Base-by-base conservation (phyloP, 2,329 filamentous ascomycete genomes). In the Hyphodiscus sp. region DNA sequence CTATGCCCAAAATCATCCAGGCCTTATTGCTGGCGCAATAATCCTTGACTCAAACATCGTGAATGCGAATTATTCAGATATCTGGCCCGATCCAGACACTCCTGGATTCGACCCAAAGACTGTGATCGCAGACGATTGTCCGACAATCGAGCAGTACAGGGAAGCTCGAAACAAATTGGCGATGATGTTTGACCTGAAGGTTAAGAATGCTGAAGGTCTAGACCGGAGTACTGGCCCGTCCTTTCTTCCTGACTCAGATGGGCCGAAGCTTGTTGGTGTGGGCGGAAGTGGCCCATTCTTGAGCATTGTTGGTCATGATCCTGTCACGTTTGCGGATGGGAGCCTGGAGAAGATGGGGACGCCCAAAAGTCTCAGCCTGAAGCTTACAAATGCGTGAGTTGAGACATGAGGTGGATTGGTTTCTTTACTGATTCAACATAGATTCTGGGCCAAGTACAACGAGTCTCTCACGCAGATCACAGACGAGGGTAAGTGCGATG, bases 381-480 rank as follows among this genome's bases (percentile, higher is more conserved):
- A 58, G 58, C 65, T 67, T 52, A 68, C 63, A 20, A 66, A 69
- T 52, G 55, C 61, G 66, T 68, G 55, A 61, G 67, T 63, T 13
- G 23, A 38, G 44, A 7, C 23, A 20, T 43, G 29, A 9, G 29
- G 29, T 18, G 6, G 45, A 29, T 30, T 23, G 16, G 42, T 10
- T n/a, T 19, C 20, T 13, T 51, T n/a, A 41, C 48, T 46, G 42
- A 50, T 7, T 29, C 9, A n/a, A 20, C 41, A 43, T 42, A 69
- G 65, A 8, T 64, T 65, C 52, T 70, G 67, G 68, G 54, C 61
- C 6, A 57, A 63, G 56, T 69, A 70, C 48, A 70, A 70, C 44
- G 45, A 64, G 41, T 64, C 59, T 18, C 56, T 69, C 18, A 61
- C 59, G 23, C 47, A 55, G 41, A 59, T 70, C 47, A 69, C 65